Evolutionary conservation across 768 basidiomycete genomes (phyloP).

Genomic region (Lanmaoa pseudosensibilis): DNA sequence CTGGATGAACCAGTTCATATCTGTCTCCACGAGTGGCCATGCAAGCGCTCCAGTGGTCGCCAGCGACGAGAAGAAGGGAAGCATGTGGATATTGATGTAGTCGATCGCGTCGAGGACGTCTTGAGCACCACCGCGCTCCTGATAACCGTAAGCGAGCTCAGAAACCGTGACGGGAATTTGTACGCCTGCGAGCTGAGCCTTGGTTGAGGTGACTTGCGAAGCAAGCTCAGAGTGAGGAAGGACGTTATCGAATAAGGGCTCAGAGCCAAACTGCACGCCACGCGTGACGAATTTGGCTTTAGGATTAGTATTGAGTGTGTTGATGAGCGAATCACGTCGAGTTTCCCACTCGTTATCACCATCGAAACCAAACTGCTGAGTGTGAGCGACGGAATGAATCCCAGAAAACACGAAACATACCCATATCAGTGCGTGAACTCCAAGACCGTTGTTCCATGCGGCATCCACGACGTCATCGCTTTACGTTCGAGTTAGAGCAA

Average conservation of each 20-base stretch:
- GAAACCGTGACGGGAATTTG: conserved; percentile 70
- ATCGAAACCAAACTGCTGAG: conserved; percentile 37
- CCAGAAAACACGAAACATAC: conserved; percentile 36
- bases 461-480: conserved; percentile 65
- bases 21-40: conserved; percentile 60
- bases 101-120: conserved; percentile 60
- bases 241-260: conserved; percentile 62
- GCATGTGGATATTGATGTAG: conserved; percentile 65
- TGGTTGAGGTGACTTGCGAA: conserved; percentile 48
- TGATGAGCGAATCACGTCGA: conserved; percentile 53
- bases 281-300: conserved; percentile 67
- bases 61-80: conserved; percentile 58
- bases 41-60: conserved; percentile 48
- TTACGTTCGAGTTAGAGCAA: conserved; percentile 18
- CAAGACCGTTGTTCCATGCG: conserved; percentile 65
- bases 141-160: conserved; percentile 63
- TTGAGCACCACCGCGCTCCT: conserved; percentile 49
- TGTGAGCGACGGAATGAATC: neutral
- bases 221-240: conserved; percentile 51
- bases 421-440: conserved; percentile 76
- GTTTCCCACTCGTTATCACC: conserved; percentile 49
- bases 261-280: conserved; percentile 68
- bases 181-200: conserved; percentile 48
- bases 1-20: conserved; percentile 68
- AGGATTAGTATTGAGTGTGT: conserved; percentile 54